Base-by-base conservation (phyloP, 306 rosid species). In the Fagus sylvatica region DNA sequence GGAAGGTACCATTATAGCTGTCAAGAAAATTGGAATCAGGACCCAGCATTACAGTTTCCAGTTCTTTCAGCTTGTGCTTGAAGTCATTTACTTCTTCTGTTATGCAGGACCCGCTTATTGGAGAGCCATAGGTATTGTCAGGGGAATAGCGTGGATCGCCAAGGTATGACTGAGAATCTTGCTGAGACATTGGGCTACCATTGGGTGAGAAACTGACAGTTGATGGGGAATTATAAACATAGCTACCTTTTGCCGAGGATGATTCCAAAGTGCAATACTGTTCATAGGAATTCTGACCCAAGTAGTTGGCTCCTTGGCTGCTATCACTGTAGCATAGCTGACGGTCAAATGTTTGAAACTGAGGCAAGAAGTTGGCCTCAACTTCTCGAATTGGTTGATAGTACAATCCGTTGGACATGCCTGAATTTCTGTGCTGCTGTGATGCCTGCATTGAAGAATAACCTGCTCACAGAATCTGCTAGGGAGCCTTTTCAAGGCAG, bases 21-120 rank as follows among this genome's bases (percentile, higher is more conserved):
- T 89, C 95, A 74, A 84, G 73, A 46, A 74, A 74, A 75, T 80
- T 89, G 65, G 86, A 88, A 69, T 95, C 98, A 46, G 93, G 92
- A 65, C 99, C 99, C 8, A 96, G 79, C 99, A 96, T 93, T 49
- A 77, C 97, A n/a, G 87, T 87, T 72, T 96, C 99, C 78, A 96
- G 76, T 76, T 89, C 97, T 86, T 82, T 87, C 76, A 96, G 88
- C 85, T 90, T 93, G 93, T 88, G 88, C 86, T 79, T 86, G 82
- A 91, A 87, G 84, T 83, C 89, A 56, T 85, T 75, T 46, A 81
- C 76, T 77, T 91, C 96, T 62, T 96, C 89, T 0, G 98, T 91
- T 67, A 93, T 75, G 83, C 96, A 86, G 49, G 98, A 96, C 2
- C 97, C 93, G 33, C 97, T 89, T 41, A 84, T 79, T 0, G 98